Evolutionary conservation across 2,329 filamentous ascomycete genomes (phyloP).

Genomic region (Corynespora cassiicola): DNA sequence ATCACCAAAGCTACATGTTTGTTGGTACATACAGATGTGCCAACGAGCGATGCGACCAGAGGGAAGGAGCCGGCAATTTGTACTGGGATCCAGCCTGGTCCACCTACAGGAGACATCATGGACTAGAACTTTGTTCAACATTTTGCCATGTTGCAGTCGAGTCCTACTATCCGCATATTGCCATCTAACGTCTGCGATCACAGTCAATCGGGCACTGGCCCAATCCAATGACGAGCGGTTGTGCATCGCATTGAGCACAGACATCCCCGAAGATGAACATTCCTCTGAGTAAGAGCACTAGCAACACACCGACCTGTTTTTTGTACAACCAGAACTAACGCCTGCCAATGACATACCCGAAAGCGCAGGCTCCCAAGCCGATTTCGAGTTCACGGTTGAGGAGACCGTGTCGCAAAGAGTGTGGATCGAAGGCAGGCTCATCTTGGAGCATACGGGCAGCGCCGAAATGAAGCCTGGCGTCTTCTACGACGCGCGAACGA

Average conservation of each 20-base stretch:
- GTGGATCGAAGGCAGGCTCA: slow-evolving; percentile 6
- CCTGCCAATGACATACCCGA: too few species aligned
- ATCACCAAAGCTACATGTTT: slow-evolving; percentile 18
- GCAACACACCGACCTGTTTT: too few species aligned
- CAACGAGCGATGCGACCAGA: slow-evolving; percentile 7
- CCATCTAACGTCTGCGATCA: not conserved
- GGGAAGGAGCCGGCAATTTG: slow-evolving; percentile 9
- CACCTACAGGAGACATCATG: slow-evolving; percentile 7
- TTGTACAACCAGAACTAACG: too few species aligned
- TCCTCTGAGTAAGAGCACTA: not conserved
- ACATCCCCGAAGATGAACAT: not conserved
- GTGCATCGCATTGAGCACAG: slow-evolving; percentile 14
- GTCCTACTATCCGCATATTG: not conserved
- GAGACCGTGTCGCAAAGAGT: too few species aligned
- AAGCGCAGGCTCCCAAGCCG: too few species aligned
- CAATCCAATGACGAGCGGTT: slow-evolving; percentile 9
- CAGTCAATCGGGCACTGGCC: slow-evolving; percentile 4
- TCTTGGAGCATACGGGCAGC: slow-evolving; percentile 4
- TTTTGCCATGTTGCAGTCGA: not conserved
- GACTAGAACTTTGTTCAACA: slow-evolving; percentile 14
- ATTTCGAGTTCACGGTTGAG: too few species aligned
- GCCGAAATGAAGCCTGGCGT: slow-evolving; percentile 11
- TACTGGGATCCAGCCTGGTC: slow-evolving; percentile 11
- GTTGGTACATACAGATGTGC: slow-evolving; percentile 6
- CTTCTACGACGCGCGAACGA: slow-evolving; percentile 27